Conservation (phyloP, 2,329 filamentous ascomycete species). For the Zasmidium citrigriseum region DNA sequence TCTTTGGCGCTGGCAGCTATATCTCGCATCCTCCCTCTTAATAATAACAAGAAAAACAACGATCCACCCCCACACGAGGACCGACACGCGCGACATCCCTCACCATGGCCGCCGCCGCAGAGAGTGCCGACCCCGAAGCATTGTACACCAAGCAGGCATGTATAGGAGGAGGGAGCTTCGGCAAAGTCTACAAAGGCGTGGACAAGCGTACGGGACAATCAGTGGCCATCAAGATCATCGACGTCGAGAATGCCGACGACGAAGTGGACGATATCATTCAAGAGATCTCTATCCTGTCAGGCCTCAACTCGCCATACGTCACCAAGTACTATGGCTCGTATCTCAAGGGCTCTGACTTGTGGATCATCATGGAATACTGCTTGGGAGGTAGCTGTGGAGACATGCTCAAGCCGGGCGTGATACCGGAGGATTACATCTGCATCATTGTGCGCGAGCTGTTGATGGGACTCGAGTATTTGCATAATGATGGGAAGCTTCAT, state of each 20-base stretch:
- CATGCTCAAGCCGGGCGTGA: conserved; percentile 87
- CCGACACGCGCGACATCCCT: not conserved
- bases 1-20: not conserved
- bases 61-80: not conserved
- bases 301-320: conserved; percentile 92
- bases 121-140: conserved; percentile 74
- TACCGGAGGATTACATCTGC: conserved; percentile 93
- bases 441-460: conserved; percentile 91
- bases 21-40: not conserved
- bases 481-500: conserved; percentile 93
- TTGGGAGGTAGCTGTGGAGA: conserved; percentile 95
- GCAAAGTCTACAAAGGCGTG: conserved; percentile 97
- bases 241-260: conserved; percentile 98
- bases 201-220: conserved; percentile 91
- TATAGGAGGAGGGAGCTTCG: conserved; percentile 93
- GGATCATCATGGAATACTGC: conserved; percentile 99
- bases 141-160: conserved; percentile 78
- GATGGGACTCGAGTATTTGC: conserved; percentile 86
- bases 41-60: not conserved
- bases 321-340: conserved; percentile 98
- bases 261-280: conserved; percentile 99
- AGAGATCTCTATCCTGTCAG: conserved; percentile 95
- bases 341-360: conserved; percentile 91
- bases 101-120: conserved; percentile 27
- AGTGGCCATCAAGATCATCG: conserved; percentile 97